Percentiles rank a stretch among this genome's conserved stretches.
Conservation (phyloP, 2,329 filamentous ascomycete species). For the Aspergillus hortae region DNA sequence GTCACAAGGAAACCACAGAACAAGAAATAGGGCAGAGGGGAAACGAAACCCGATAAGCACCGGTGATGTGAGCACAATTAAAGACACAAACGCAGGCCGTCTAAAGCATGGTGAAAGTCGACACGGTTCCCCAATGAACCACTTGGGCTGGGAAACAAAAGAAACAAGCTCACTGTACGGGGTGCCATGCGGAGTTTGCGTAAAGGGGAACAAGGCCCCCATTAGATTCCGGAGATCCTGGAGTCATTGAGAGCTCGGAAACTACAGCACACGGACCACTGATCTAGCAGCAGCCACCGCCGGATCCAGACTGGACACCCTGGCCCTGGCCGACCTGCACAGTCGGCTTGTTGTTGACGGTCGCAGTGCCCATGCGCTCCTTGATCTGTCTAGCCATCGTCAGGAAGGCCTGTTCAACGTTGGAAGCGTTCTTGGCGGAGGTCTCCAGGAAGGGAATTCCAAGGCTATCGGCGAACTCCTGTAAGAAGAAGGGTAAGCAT, state of each 20-base stretch:
- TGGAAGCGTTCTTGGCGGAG: conserved; percentile 98
- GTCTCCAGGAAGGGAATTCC: conserved; percentile 99
- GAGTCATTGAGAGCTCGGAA: background rate
- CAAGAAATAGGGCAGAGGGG: conserved; percentile 12
- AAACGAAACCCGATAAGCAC: conserved; percentile 17
- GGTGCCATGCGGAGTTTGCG: conserved; percentile 5
- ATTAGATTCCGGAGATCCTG: background rate
- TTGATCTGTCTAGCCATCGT: conserved; percentile 99
- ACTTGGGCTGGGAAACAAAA: conserved; percentile 10
- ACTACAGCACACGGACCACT: conserved; percentile 9
- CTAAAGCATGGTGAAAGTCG: conserved; percentile 29
- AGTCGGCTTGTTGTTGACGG: conserved; percentile 97
- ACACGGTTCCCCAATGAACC: conserved; percentile 15
- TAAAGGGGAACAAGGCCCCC: background rate
- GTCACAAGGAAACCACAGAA: conserved; percentile 14
- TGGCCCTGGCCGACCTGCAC: conserved; percentile 94
- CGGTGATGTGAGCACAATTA: conserved; percentile 26
- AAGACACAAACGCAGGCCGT: conserved; percentile 29
- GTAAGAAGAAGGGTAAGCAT: conserved; percentile 12
- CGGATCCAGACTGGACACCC: conserved; percentile 83
- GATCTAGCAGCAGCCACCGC: conserved; percentile 83
- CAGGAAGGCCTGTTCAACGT: conserved; percentile 99
- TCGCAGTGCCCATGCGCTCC: conserved; percentile 97
- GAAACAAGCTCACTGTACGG: conserved; percentile 3
- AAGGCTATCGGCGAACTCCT: conserved; percentile 99